Conservation (phyloP, 805 yeast species). For the Candida oleophila region DNA sequence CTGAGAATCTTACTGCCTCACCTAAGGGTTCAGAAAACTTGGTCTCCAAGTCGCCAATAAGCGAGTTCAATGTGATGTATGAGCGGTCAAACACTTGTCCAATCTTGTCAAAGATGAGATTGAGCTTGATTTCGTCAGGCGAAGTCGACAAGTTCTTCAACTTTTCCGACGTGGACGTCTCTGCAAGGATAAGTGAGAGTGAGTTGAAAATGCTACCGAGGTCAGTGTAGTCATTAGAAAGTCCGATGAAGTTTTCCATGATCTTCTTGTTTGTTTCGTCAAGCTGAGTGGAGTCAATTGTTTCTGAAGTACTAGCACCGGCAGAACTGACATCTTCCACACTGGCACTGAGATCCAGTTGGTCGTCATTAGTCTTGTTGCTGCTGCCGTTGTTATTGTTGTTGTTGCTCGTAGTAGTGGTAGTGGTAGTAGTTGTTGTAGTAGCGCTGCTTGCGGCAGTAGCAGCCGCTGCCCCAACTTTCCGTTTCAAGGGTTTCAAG, state of each 20-base stretch:
- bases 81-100: slow-evolving; percentile 84
- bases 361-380: slow-evolving; percentile 1
- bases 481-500: slow-evolving; percentile 24
- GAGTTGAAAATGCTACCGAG: slow-evolving; percentile 61
- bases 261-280: slow-evolving; percentile 59
- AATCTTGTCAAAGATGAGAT: slow-evolving; percentile 60
- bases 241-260: slow-evolving; percentile 53
- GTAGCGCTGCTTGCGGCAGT: slow-evolving; percentile 1
- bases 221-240: slow-evolving; percentile 68
- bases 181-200: slow-evolving; percentile 49
- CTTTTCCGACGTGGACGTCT: slow-evolving; percentile 8
- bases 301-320: slow-evolving; percentile 3
- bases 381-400: background rate
- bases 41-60: slow-evolving; percentile 53
- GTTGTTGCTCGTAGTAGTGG: too few relatives aligned
- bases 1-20: slow-evolving; percentile 66
- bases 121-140: slow-evolving; percentile 26
- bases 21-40: slow-evolving; percentile 68
- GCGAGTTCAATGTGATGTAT: slow-evolving; percentile 49
- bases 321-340: background rate
- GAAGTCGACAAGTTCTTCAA: slow-evolving; percentile 8
- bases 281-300: slow-evolving; percentile 39
- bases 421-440: background rate
- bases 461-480: slow-evolving; percentile 1
- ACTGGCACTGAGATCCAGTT: slow-evolving; percentile 1